Evolutionary conservation across 305 asterid species (phyloP), one percentile per base, ranked within the genome.

Genomic region (Fraxinus dipetala): DNA sequence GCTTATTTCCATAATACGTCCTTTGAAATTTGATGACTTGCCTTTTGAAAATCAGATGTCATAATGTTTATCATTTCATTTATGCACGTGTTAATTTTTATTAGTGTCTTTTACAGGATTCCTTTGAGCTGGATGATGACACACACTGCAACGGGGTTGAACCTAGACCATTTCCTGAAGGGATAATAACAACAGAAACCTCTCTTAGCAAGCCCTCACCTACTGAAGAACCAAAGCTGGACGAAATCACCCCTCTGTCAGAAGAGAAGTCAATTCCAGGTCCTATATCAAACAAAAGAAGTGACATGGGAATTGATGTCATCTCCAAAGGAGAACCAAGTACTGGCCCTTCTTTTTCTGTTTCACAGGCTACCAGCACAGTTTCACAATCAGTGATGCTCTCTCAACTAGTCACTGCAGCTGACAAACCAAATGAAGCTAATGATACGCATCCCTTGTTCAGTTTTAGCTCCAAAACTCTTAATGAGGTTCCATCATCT

Each of bases 61-160:
- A 69, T 31, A 13, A 20, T 4, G 38, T 22, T 54, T 36, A 30
- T 70, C 30, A 14, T 22, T 56, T 69, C 77, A 69, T 28, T 82
- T 67, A 20, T 40, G 20, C 61, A 20, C 79, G 67, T 14, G 14
- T 10, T 43, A 18, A 34, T 43, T 72, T 28, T 74, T 76, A 61
- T 83, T 81, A 78, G 36, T 83, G 45, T 78, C 65, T 38, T 81
- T 75, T 79, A 73, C 81, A 89, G 96, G 96, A 85, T 79, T 78
- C 78, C 20, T 43, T 82, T 78, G 92, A 87, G 78, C 90, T 63
- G 81, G 93, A 89, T 79, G 92, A 85, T 83, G 89, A 89, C 82
- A 79, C 45, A 30, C 85, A 72, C 40, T 75, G 87, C 59, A 85
- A 88, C 75, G 92, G 89, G 34, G 80, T 65, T 85, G 85, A 85